These are phyloP conservation scores for Fusarium virguliforme DNA, from an alignment of 2,329 filamentous ascomycete species.

Conservation along the genomic window DNA sequence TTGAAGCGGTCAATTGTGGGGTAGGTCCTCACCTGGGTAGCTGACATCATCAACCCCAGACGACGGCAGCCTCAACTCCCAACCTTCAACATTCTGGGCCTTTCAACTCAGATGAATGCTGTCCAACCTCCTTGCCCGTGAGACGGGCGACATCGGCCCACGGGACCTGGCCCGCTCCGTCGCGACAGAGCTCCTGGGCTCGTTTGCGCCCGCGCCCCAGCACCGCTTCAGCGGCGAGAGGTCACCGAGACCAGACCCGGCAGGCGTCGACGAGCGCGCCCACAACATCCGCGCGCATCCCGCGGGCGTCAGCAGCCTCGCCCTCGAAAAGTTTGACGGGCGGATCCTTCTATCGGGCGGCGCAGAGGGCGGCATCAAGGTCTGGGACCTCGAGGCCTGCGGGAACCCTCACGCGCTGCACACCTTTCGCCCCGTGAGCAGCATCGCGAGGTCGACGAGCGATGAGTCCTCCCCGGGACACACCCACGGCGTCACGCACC, in stretches of 20 bases:
- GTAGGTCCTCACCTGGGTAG: conserved; percentile 25
- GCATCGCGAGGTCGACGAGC: conserved; percentile 62
- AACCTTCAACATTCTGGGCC: conserved; percentile 3
- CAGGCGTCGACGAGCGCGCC: conserved; percentile 50
- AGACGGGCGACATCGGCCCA: conserved; percentile 77
- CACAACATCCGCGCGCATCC: conserved; percentile 76
- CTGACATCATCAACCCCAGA: conserved; percentile 46
- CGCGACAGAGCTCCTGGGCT: conserved; percentile 76
- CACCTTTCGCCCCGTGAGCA: conserved; percentile 70
- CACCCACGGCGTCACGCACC: conserved; percentile 81
- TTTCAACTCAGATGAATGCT: conserved; percentile 70
- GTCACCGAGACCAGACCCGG: conserved; percentile 29
- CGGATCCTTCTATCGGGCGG: conserved; percentile 85
- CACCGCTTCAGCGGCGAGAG: conserved; percentile 78
- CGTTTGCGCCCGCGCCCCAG: conserved; percentile 77
- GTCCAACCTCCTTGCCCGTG: conserved; percentile 84
- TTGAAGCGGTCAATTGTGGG: conserved; percentile 43
- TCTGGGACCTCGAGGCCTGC: conserved; percentile 87
- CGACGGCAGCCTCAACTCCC: conserved; percentile 11
- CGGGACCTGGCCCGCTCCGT: conserved; percentile 77
- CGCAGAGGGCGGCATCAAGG: conserved; percentile 84
- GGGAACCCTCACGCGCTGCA: conserved; percentile 62
- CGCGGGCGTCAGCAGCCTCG: conserved; percentile 83
- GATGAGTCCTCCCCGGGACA: conserved; percentile 61
- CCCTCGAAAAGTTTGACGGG: conserved; percentile 87